Percentiles rank a stretch among this genome's conserved stretches.
Evolutionary conservation across 2,329 filamentous ascomycete species (phyloP).

Genomic region (Remersonia thermophila): DNA sequence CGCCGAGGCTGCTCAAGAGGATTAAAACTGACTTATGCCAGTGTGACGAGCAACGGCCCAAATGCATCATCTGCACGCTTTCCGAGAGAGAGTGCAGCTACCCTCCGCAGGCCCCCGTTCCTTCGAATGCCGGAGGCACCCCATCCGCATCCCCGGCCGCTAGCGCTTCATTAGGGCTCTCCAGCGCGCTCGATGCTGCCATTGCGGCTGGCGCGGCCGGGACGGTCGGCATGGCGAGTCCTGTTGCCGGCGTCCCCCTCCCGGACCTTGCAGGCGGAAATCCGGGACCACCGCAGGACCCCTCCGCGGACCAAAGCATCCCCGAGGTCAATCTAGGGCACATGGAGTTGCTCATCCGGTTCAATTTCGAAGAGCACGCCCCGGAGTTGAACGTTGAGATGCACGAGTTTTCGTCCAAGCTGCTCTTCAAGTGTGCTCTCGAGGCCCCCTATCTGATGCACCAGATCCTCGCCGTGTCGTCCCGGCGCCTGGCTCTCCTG

Average conservation of each 20-base stretch:
- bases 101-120: slow-evolving; percentile 1
- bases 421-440: slow-evolving; percentile 12
- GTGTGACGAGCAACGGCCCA: slow-evolving; percentile 22
- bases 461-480: slow-evolving; percentile 25
- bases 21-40: slow-evolving; percentile 5
- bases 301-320: neutral
- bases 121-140: neutral
- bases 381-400: slow-evolving; percentile 13
- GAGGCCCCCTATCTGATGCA: slow-evolving; percentile 26
- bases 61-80: slow-evolving; percentile 20
- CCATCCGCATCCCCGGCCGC: slow-evolving; percentile 1
- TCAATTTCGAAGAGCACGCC: slow-evolving; percentile 13
- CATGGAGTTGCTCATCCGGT: slow-evolving; percentile 20
- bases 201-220: no score
- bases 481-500: slow-evolving; percentile 24
- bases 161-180: neutral
- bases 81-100: slow-evolving; percentile 20
- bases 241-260: slow-evolving; percentile 11
- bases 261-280: slow-evolving; percentile 4
- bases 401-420: slow-evolving; percentile 9
- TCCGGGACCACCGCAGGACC: neutral
- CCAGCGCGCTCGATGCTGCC: no score
- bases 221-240: slow-evolving; percentile 2
- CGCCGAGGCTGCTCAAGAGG: no score
- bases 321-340: slow-evolving; percentile 17